These are phyloP conservation scores for Pseudogymnoascus destructans DNA, from an alignment of 2,329 filamentous ascomycete species.

Conservation along the genomic window DNA sequence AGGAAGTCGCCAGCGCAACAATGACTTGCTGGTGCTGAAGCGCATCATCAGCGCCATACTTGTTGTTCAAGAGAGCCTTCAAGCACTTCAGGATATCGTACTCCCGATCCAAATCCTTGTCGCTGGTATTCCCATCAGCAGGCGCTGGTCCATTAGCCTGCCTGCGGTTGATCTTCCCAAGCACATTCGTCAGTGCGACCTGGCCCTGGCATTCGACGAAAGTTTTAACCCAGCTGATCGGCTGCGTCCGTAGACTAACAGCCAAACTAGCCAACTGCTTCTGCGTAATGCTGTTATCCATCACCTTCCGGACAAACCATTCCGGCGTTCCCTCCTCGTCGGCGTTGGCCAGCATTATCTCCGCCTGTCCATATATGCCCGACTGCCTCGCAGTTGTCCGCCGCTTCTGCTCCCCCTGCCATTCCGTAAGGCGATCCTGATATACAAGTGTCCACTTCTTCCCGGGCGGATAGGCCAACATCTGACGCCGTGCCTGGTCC, in stretches of 20 bases:
- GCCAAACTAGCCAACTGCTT: constrained; percentile 88
- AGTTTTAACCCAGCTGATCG: constrained; percentile 91
- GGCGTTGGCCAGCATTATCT: constrained; percentile 61
- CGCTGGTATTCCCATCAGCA: constrained; percentile 38
- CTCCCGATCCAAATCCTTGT: constrained; percentile 59
- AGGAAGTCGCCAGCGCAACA: constrained; percentile 70
- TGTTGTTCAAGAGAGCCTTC: constrained; percentile 98
- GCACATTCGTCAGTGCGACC: constrained; percentile 84
- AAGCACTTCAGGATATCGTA: constrained; percentile 97
- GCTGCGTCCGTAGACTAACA: constrained; percentile 89
- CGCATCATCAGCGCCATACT: constrained; percentile 94
- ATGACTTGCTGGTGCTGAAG: constrained; percentile 81
- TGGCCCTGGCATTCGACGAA: constrained; percentile 97
- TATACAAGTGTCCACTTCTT: constrained; percentile 98
- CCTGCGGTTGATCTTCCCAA: constrained; percentile 88
- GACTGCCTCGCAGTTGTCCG: constrained; percentile 59
- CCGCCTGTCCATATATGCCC: constrained; percentile 52
- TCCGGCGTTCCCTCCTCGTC: constrained; percentile 94
- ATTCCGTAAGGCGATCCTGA: constrained; percentile 85
- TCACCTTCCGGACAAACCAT: constrained; percentile 94
- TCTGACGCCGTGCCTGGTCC: constrained; percentile 85
- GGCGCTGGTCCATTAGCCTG: constrained; percentile 52
- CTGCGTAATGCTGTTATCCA: constrained; percentile 86
- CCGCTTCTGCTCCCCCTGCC: constrained; percentile 87
- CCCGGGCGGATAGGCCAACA: constrained; percentile 83